Evolutionary conservation across 129 eudicot species (phyloP).

Genomic region (Solidago caesia): DNA sequence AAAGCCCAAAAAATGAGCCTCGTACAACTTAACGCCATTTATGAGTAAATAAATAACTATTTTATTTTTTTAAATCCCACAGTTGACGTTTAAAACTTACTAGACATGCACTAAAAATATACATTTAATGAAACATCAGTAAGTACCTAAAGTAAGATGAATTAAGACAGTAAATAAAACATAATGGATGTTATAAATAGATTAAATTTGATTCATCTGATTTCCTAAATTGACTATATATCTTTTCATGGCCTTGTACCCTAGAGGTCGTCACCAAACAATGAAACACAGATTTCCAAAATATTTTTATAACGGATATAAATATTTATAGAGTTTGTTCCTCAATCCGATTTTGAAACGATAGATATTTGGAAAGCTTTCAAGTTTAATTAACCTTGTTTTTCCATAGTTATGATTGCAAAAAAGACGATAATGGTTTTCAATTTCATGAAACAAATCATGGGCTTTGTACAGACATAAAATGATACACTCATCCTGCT

Average conservation of each 20-base stretch:
- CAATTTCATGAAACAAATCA: not conserved
- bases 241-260: not conserved
- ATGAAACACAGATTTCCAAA: not conserved
- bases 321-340: constrained; percentile 9
- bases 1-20: constrained; percentile 6
- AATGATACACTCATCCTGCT: not conserved
- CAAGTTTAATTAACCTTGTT: not conserved
- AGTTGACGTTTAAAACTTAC: too few relatives aligned
- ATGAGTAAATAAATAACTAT: too few relatives aligned
- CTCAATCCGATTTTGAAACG: not conserved
- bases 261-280: not conserved
- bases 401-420: not conserved
- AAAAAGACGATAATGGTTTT: not conserved
- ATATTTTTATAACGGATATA: not conserved
- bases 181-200: not conserved
- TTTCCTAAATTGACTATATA: not conserved
- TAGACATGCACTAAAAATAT: too few relatives aligned
- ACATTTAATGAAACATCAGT: too few relatives aligned
- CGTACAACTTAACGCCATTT: not conserved
- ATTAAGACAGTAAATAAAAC: not conserved
- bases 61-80: too few relatives aligned
- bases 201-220: not conserved
- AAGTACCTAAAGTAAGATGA: not conserved
- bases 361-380: constrained; percentile 5
- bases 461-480: not conserved